A percentile compares a stretch with the other conserved stretches of the same genome.
These are phyloP conservation scores for Phytopythium litorale DNA, from an alignment of 352 stramenopile species.

Conservation along the genomic window DNA sequence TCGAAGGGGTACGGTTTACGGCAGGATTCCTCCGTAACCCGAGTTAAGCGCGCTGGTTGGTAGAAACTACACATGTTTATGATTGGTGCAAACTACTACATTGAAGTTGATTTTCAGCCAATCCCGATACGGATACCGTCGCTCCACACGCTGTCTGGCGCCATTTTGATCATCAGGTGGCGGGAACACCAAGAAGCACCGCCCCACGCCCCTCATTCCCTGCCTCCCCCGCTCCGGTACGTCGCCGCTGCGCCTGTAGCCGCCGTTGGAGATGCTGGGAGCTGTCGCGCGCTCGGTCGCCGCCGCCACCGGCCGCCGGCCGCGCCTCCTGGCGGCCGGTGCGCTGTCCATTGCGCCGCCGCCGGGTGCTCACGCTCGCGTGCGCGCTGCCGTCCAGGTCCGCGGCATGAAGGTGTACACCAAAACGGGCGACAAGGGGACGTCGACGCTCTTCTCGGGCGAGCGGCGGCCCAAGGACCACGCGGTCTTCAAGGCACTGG, in stretches of 20 bases:
- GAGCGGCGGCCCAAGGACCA: slow-evolving; percentile 86
- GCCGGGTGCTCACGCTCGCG: slow-evolving; percentile 6
- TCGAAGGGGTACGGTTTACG: not conserved
- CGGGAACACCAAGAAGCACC: not conserved
- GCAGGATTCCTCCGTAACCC: not conserved
- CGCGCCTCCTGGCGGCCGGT: not conserved
- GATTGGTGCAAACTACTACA: not conserved
- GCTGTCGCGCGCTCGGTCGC: not conserved
- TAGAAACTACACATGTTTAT: not conserved
- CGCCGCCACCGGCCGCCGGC: not conserved
- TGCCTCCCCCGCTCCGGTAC: not conserved
- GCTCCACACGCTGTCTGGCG: not conserved
- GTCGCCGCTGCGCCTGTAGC: not conserved
- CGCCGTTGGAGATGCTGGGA: not conserved
- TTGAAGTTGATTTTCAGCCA: not conserved
- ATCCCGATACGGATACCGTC: not conserved
- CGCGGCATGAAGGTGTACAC: slow-evolving; percentile 90
- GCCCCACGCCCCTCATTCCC: not conserved
- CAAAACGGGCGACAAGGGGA: slow-evolving; percentile 90
- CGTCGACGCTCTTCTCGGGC: slow-evolving; percentile 90
- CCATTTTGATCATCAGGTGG: not conserved
- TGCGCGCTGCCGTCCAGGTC: not conserved
- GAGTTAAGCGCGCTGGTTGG: not conserved
- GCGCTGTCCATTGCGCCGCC: not conserved
- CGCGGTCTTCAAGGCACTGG: slow-evolving; percentile 85